These are phyloP conservation scores for Didymosphaeria variabile DNA, from an alignment of 2,329 filamentous ascomycete genomes.

Conservation along the genomic window DNA sequence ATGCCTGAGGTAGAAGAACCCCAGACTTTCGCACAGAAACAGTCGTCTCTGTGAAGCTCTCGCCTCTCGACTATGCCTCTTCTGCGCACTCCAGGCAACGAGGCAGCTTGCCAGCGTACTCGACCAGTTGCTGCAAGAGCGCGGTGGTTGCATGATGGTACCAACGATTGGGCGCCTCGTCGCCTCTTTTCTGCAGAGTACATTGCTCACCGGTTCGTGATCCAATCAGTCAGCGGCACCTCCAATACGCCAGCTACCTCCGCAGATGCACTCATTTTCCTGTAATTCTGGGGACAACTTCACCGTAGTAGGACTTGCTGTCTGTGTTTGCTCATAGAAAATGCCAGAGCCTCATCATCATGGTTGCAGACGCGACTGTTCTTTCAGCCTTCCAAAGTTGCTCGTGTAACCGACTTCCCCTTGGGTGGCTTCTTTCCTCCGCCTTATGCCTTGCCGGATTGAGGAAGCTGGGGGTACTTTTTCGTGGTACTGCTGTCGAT, in stretches of 20 bases:
- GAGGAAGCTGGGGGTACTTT: not conserved
- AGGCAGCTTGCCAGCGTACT: conserved; percentile 4
- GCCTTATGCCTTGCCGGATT: conserved; percentile 14
- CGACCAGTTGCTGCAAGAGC: not conserved
- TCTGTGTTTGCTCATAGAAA: conserved; percentile 6
- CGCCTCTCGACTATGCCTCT: not conserved
- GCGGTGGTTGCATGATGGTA: not conserved
- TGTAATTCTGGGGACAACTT: conserved; percentile 11
- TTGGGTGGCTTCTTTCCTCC: conserved; percentile 1
- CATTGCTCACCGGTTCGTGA: conserved; percentile 14
- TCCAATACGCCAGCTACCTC: conserved; percentile 6
- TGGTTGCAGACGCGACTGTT: conserved; percentile 4
- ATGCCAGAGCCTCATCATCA: conserved; percentile 16
- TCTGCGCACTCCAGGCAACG: conserved; percentile 1
- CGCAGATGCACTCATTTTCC: conserved; percentile 9
- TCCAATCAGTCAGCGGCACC: conserved; percentile 2
- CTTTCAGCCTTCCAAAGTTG: conserved; percentile 10
- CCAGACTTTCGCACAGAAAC: not conserved
- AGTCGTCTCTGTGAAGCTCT: not conserved
- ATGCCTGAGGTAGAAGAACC: not conserved
- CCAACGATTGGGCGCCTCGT: conserved; percentile 15
- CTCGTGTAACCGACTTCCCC: not conserved
- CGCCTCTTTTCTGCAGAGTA: conserved; percentile 1
- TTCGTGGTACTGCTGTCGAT: conserved; percentile 17
- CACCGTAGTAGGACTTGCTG: not conserved